Evolutionary conservation across 495 filamentous ascomycete species (phyloP).

Genomic region (Neurospora intermedia): DNA sequence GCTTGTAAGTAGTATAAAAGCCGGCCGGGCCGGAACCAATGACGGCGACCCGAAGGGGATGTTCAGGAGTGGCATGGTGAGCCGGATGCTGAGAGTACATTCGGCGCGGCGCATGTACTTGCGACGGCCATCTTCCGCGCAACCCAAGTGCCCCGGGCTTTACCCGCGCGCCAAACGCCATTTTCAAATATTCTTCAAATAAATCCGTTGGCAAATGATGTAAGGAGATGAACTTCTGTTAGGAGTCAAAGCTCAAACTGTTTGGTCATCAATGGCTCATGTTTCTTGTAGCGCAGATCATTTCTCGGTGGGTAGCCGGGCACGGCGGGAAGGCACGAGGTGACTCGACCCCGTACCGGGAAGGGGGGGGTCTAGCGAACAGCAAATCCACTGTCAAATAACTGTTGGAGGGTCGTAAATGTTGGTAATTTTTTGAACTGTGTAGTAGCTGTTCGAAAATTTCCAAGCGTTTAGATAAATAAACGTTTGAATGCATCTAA

Average conservation of each 20-base stretch:
- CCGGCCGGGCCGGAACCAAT: conserved; percentile 93
- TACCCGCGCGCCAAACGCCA: conserved; percentile 1
- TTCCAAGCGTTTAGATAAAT: too few species aligned
- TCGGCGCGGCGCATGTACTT: neutral
- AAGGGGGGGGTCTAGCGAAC: too few species aligned
- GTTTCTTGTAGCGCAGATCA: neutral
- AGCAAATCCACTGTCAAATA: too few species aligned
- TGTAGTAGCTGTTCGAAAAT: too few species aligned
- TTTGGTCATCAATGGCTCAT: neutral
- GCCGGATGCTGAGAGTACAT: neutral
- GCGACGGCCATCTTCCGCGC: neutral
- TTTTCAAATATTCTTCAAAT: neutral
- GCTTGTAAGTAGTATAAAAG: conserved; percentile 83
- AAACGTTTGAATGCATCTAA: too few species aligned
- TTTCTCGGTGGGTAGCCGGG: neutral
- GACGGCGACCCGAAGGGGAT: conserved; percentile 68
- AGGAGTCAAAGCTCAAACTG: neutral
- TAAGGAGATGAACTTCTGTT: neutral
- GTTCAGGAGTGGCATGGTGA: conserved; percentile 21
- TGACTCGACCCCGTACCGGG: too few species aligned
- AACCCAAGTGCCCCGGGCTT: neutral
- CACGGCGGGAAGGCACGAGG: neutral
- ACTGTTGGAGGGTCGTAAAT: too few species aligned
- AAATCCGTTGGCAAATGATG: neutral
- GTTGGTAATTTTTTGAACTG: too few species aligned